Evolutionary conservation across 2,329 filamentous ascomycete genomes (phyloP).

Genomic region (Cercospora citrullina): DNA sequence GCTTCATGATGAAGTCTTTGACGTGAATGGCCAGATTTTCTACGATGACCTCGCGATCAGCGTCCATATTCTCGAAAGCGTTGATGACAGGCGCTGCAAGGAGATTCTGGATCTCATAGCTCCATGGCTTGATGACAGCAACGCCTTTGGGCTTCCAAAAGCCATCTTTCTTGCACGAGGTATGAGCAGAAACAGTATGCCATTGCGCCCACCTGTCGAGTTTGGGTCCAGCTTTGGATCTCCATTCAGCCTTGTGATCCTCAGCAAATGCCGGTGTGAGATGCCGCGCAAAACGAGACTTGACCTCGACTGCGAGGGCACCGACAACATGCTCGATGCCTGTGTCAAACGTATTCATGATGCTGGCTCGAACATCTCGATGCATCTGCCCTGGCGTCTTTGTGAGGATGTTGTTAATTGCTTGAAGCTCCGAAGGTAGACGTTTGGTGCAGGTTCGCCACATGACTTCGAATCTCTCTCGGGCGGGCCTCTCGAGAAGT

Average conservation of each 20-base stretch:
- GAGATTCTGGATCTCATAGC: constrained; percentile 6
- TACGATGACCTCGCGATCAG: not conserved
- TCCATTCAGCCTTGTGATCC: not conserved
- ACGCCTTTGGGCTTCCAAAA: not conserved
- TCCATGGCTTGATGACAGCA: constrained; percentile 8
- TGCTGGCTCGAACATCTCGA: constrained; percentile 5
- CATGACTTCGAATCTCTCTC: not conserved
- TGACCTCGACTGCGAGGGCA: not conserved
- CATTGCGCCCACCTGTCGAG: constrained; percentile 13
- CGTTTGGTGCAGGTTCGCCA: not conserved
- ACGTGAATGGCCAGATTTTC: not conserved
- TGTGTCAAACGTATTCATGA: not conserved
- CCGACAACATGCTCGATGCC: not conserved
- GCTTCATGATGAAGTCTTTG: constrained; percentile 2
- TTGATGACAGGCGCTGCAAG: not conserved
- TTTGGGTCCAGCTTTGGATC: not conserved
- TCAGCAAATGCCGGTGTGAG: not conserved
- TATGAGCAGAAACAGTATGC: constrained; percentile 2
- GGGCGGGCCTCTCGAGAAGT: constrained; percentile 18
- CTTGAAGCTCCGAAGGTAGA: constrained; percentile 8
- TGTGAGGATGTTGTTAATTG: constrained; percentile 10
- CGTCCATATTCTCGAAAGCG: not conserved
- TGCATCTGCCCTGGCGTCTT: constrained; percentile 7
- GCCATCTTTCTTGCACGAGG: constrained; percentile 16
- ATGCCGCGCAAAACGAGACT: not conserved